Evolutionary conservation across 78 protist species (phyloP).

Genomic region (Anaeramoeba flamelloides): DNA sequence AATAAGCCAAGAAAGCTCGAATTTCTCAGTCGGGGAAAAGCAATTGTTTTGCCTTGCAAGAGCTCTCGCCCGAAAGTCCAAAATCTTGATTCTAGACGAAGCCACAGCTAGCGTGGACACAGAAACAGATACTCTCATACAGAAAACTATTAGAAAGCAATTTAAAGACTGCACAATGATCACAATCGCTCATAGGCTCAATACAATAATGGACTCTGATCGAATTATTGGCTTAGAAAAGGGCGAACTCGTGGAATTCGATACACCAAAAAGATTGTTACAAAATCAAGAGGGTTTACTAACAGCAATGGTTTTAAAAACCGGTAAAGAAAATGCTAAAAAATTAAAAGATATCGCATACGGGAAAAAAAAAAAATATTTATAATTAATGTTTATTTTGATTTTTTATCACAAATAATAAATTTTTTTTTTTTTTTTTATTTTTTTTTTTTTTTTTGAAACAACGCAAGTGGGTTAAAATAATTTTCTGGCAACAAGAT

Average conservation of each 20-base stretch:
- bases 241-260: constrained; percentile 10
- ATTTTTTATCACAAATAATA: too few species aligned
- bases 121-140: constrained; percentile 13
- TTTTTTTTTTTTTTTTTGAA: too few species aligned
- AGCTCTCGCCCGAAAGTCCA: not conserved
- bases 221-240: constrained; percentile 19
- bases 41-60: constrained; percentile 14
- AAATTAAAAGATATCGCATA: too few species aligned
- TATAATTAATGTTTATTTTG: too few species aligned
- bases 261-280: not conserved
- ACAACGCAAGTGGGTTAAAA: too few species aligned
- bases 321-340: too few species aligned
- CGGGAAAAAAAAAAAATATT: too few species aligned
- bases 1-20: constrained; percentile 7
- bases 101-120: constrained; percentile 15
- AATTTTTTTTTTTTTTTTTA: too few species aligned
- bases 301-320: too few species aligned
- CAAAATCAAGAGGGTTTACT: not conserved
- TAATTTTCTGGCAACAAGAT: too few species aligned
- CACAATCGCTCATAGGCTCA: constrained; percentile 21
- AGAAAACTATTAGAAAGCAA: not conserved
- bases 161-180: constrained; percentile 1
- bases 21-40: constrained; percentile 5
- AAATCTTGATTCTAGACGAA: constrained; percentile 11
- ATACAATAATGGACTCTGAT: constrained; percentile 13